These are phyloP conservation scores for Aphanomyces astaci DNA, from an alignment of 352 stramenopile genomes.

Conservation along the genomic window DNA sequence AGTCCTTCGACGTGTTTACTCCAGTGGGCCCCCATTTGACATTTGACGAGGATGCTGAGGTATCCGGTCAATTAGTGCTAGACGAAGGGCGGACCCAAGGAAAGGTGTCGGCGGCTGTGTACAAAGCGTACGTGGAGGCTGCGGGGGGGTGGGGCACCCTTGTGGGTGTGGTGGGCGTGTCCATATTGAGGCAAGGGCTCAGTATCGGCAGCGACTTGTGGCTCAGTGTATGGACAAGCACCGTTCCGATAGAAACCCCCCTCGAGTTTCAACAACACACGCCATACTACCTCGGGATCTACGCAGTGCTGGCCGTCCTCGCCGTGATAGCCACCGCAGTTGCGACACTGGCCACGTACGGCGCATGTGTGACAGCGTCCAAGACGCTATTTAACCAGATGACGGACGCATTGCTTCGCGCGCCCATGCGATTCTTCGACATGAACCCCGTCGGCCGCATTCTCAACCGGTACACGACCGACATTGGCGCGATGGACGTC, in stretches of 20 bases:
- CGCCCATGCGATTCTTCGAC: conserved; percentile 92
- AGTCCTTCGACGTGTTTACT: conserved; percentile 32
- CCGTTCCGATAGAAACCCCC: not conserved
- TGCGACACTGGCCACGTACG: conserved; percentile 47
- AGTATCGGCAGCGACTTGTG: conserved; percentile 1
- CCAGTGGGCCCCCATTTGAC: conserved; percentile 29
- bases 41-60: conserved; percentile 1
- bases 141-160: conserved; percentile 27
- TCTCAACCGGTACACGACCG: conserved; percentile 85
- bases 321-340: conserved; percentile 48
- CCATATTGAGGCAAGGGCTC: conserved; percentile 17
- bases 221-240: conserved; percentile 12
- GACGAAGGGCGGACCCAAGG: conserved; percentile 61
- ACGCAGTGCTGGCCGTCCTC: conserved; percentile 41
- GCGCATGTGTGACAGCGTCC: conserved; percentile 44
- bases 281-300: conserved; percentile 46
- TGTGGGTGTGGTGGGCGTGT: not conserved
- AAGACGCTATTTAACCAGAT: conserved; percentile 81
- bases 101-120: conserved; percentile 33
- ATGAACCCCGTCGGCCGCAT: conserved; percentile 86
- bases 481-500: conserved; percentile 91
- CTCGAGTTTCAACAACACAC: not conserved
- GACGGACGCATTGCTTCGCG: conserved; percentile 76
- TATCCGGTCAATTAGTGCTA: conserved; percentile 35
- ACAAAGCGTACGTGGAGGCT: conserved; percentile 41